Percentiles rank a stretch among this genome's conserved stretches.
These are phyloP conservation scores for Wickerhamiella azymoides DNA, from an alignment of 805 yeast species.

Conservation along the genomic window DNA sequence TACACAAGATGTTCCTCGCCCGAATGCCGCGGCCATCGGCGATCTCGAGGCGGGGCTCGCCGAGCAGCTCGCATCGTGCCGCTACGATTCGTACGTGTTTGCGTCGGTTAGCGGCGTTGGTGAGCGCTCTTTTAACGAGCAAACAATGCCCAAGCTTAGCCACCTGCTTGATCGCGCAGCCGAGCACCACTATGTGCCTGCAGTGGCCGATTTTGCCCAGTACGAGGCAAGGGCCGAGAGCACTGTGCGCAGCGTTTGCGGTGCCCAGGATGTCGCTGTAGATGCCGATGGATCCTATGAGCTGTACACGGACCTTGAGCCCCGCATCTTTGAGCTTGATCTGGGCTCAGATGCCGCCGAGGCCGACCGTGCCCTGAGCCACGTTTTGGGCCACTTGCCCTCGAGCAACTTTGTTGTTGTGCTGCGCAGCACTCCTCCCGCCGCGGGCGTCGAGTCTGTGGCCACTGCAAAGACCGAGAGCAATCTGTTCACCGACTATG, in stretches of 20 bases:
- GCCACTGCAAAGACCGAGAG: slow-evolving; percentile 2
- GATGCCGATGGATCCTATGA: slow-evolving; percentile 32
- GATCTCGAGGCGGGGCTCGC: slow-evolving; percentile 14
- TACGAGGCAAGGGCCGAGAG: slow-evolving; percentile 8
- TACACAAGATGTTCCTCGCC: slow-evolving; percentile 1
- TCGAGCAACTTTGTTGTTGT: slow-evolving; percentile 25
- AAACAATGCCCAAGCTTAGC: slow-evolving; percentile 20
- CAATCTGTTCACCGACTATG: slow-evolving; percentile 46
- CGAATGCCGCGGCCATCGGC: slow-evolving; percentile 10
- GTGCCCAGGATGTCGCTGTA: slow-evolving; percentile 33
- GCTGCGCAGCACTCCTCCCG: slow-evolving; percentile 20
- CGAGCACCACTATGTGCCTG: slow-evolving; percentile 7
- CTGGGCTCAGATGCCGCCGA: slow-evolving; percentile 21
- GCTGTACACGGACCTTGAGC: slow-evolving; percentile 48
- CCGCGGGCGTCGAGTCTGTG: slow-evolving; percentile 6
- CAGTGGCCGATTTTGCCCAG: slow-evolving; percentile 9
- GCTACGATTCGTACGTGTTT: slow-evolving; percentile 43
- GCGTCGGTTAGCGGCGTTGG: slow-evolving; percentile 41
- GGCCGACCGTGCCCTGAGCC: slow-evolving; percentile 19
- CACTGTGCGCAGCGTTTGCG: slow-evolving; percentile 32
- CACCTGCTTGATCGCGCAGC: slow-evolving; percentile 18
- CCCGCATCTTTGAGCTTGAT: slow-evolving; percentile 47
- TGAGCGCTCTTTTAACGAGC: slow-evolving; percentile 28
- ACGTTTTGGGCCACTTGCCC: slow-evolving; percentile 22
- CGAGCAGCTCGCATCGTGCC: slow-evolving; percentile 25